Conservation (phyloP, 768 basidiomycete species). For the Lactarius trivialis region DNA sequence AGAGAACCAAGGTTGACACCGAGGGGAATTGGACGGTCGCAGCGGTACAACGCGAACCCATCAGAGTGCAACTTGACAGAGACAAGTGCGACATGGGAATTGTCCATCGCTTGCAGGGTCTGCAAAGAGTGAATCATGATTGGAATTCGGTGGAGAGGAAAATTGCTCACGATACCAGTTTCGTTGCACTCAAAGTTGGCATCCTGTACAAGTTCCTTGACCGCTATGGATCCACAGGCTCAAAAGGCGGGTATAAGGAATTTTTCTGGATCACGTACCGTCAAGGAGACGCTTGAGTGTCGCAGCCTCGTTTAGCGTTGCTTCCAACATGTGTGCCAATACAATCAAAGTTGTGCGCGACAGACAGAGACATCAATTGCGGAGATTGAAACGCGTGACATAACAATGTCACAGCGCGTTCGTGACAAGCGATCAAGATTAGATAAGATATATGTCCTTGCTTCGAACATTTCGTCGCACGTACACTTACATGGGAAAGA, state of each 20-base stretch:
- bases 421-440: neutral
- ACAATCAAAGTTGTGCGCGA: neutral
- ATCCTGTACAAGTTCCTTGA: conserved; percentile 96
- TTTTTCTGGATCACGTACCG: conserved; percentile 43
- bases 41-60: conserved; percentile 85
- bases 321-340: conserved; percentile 67
- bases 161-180: conserved; percentile 70
- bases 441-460: neutral
- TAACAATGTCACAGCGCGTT: conserved; percentile 18
- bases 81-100: conserved; percentile 97
- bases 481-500: conserved; percentile 14
- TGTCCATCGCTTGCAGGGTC: conserved; percentile 98
- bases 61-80: conserved; percentile 71
- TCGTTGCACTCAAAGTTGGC: conserved; percentile 98
- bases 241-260: conserved; percentile 6
- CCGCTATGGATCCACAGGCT: conserved; percentile 44
- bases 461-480: neutral
- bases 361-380: neutral
- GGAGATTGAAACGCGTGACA: conserved; percentile 24
- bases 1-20: conserved; percentile 83
- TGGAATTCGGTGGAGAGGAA: neutral
- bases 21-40: conserved; percentile 90
- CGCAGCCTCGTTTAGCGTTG: conserved; percentile 79
- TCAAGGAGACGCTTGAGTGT: conserved; percentile 91
- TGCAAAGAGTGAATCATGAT: conserved; percentile 23